Base-by-base conservation (phyloP, 176 grass and related monocot genomes). In the Oryza officinalis region DNA sequence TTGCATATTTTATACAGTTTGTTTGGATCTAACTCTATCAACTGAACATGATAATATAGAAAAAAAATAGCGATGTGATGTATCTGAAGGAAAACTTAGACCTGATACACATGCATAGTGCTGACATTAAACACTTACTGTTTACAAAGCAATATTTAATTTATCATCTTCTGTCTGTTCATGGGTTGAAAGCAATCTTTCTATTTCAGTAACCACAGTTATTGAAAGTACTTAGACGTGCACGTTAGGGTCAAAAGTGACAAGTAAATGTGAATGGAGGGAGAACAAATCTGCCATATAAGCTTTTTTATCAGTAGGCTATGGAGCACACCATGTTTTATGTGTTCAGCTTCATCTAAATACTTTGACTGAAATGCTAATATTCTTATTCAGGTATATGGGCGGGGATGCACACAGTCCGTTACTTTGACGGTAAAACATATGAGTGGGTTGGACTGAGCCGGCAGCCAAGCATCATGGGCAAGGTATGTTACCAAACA, bases 391-490 rank as follows among this genome's bases (percentile, higher is more conserved):
- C 80, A 99, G 96, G 96, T 87, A 99, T 99, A 89, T 99, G 93
- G 96, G 96, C 93, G 13, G 96, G 96, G 76, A 99, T 99, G 96
- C 88, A 90, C 77, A 99, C 89, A 17, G 93, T 99, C 18, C 94
- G 91, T 26, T 96, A 99, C 81, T 99, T 99, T 3, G 96, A 99
- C 41, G 96, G 91, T 2, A 99, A 99, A 91, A 99, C 96, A 37
- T 99, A 99, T 65, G 87, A 96, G 78, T 99, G 96, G 96, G 96
- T 99, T 75, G 96, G 96, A 72, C 65, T 99, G 87, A 99, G 96
- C 79, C 96, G 91, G 27, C 96, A 99, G 30, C 91, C 86, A 61
- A 99, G 91, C 83, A 99, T 99, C 83, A 94, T 99, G 85, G 93
- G 86, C 83, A 99, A 96, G 96, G 96, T 99, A 99, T 90, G 87